Percentiles rank a stretch among this genome's conserved stretches.
Conservation (phyloP, 2,329 filamentous ascomycete species). For the Phyllosticta citrichinensis region DNA sequence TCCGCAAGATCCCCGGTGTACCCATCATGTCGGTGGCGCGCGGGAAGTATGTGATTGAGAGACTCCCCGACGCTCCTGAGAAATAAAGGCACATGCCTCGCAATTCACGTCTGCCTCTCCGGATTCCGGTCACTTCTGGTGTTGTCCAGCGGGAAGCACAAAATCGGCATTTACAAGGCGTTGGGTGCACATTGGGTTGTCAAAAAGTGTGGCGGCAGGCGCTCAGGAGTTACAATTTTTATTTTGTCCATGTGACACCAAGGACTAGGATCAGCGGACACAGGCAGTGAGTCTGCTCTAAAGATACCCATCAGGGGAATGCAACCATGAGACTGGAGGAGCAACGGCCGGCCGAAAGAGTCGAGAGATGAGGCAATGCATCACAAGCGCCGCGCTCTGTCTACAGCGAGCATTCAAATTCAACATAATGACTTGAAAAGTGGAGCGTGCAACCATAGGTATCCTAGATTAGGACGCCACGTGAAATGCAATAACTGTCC, state of each 20-base stretch:
- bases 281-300: not conserved
- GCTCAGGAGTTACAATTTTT: no score
- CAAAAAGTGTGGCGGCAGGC: not conserved
- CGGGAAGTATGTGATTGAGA: conserved; percentile 91
- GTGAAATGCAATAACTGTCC: not conserved
- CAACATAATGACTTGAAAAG: not conserved
- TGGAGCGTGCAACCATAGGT: not conserved
- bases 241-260: no score
- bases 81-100: conserved; percentile 26
- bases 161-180: no score
- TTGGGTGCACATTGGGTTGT: not conserved
- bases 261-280: no score
- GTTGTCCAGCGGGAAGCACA: no score
- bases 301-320: not conserved
- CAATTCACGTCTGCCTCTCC: no score
- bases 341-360: not conserved
- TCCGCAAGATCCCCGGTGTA: conserved; percentile 72
- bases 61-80: conserved; percentile 74
- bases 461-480: not conserved
- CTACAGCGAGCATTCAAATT: not conserved
- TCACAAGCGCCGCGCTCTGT: not conserved
- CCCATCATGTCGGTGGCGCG: conserved; percentile 72
- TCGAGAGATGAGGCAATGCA: not conserved
- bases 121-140: no score
- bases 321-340: not conserved